Conservation (phyloP, 495 filamentous ascomycete species). For the Venustampulla echinocandica region DNA sequence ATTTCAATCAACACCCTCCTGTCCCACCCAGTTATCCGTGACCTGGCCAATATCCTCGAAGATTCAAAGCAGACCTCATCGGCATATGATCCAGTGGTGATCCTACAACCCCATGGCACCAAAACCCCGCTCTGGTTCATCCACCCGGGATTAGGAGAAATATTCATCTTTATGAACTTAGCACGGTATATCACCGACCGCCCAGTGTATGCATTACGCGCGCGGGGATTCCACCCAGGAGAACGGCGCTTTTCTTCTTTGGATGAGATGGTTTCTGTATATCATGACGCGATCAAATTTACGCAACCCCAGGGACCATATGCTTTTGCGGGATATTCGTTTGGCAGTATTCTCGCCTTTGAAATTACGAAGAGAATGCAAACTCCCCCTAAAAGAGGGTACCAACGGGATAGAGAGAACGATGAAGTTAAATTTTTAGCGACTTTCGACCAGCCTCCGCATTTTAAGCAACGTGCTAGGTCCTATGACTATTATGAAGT, state of each 20-base stretch:
- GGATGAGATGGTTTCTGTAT: conserved; percentile 26
- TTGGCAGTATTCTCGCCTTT: conserved; percentile 46
- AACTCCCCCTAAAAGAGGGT: no score
- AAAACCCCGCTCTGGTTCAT: conserved; percentile 48
- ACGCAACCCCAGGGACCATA: conserved; percentile 47
- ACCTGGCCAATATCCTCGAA: not conserved
- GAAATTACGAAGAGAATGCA: conserved; percentile 44
- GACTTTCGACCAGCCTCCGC: conserved; percentile 39
- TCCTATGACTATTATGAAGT: conserved; percentile 37
- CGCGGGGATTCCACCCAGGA: conserved; percentile 31
- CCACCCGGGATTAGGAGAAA: conserved; percentile 49
- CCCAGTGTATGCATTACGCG: conserved; percentile 45
- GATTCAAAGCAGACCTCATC: no score
- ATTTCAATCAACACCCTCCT: not conserved
- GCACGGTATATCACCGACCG: conserved; percentile 39
- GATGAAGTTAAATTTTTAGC: conserved; percentile 30
- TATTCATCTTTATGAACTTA: conserved; percentile 47
- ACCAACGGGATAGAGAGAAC: no score
- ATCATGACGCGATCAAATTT: conserved; percentile 34
- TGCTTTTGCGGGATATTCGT: conserved; percentile 47
- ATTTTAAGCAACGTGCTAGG: conserved; percentile 44
- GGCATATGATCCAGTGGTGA: conserved; percentile 45
- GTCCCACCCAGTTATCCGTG: not conserved
- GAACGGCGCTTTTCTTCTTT: conserved; percentile 9
- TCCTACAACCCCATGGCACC: conserved; percentile 25